Base-by-base conservation (phyloP, 805 yeast genomes). In the Candida caryicola region DNA sequence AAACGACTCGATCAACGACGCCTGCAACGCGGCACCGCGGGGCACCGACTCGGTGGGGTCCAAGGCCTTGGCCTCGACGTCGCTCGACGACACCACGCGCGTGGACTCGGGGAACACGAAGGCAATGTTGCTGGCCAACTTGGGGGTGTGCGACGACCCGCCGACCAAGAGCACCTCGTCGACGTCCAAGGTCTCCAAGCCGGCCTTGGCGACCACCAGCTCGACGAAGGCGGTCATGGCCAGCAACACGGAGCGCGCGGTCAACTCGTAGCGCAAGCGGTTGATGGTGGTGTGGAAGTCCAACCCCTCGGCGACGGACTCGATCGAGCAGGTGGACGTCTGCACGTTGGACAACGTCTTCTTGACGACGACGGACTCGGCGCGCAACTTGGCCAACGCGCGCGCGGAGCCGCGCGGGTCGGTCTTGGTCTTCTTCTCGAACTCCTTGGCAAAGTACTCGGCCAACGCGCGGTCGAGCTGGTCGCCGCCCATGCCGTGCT, bases 11-110 rank as follows among this genome's bases (percentile, higher is more conserved):
- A 84, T 71, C 54, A 91, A 73, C 27, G 95, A 80, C 36, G 96
- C 99, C 75, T 93, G 98, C 60, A 91, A 76, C 46, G 98, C 96
- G 42, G 96, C 95, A 68, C 99, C 99, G 58, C 95, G 82, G 48
- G 95, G 82, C 48, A 84, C 73, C 56, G 89, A 74, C 71, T 93
- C 98, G 57, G 86, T 82, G 44, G 99, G 97, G 67, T 86, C 79
- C 45, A 81, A 60, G 40, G 93, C 85, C 66, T 87, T 88, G 45
- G 85, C 52, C 61, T 86, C 91, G 44, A 74, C 57, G 16, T 53
- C 40, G 10, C 9, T 7, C 10, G 25, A 21, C 17, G 97, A 81
- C 45, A 81, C 71, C 38, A 90, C 75, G 37, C 70, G 76, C 39
- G 88, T 81, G 33, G 82, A 61, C 62, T 85, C 93, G 47, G 95